Evolutionary conservation across 2,329 filamentous ascomycete species (phyloP).

Genomic region (Leptographium wingfieldii): DNA sequence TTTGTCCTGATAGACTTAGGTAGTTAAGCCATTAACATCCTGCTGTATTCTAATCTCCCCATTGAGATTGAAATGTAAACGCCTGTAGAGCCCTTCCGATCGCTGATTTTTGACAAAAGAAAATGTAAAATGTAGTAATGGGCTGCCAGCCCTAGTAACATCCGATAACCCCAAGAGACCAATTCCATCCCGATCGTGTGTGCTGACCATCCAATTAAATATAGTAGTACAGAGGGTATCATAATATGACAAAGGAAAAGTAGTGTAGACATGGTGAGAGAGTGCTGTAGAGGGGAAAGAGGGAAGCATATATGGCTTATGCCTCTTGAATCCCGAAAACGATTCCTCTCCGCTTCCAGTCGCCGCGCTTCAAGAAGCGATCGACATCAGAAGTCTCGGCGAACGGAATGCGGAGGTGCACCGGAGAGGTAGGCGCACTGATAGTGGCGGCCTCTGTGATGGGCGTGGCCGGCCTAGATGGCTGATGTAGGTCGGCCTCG

Average conservation of each 20-base stretch:
- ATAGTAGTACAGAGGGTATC: background rate
- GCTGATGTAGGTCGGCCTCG: conserved; percentile 4
- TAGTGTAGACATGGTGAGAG: background rate
- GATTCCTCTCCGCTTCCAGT: conserved; percentile 24
- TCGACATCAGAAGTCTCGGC: conserved; percentile 13
- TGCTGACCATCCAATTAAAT: background rate
- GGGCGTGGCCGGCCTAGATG: conserved; percentile 3
- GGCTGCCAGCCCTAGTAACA: background rate
- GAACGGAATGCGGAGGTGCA: conserved; percentile 13
- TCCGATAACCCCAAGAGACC: background rate
- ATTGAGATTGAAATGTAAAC: background rate
- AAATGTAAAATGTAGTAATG: background rate
- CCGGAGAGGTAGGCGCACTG: conserved; percentile 7
- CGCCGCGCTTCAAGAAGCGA: conserved; percentile 20
- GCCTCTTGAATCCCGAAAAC: conserved; percentile 20
- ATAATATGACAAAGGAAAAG: background rate
- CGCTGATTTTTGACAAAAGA: background rate
- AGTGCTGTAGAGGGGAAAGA: background rate
- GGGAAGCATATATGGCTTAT: conserved; percentile 3
- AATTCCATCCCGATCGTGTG: background rate
- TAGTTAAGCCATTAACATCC: background rate
- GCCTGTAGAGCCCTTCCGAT: background rate
- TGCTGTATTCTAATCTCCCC: background rate
- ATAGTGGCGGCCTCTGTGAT: background rate
- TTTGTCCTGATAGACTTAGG: background rate